Evolutionary conservation across 768 basidiomycete genomes (phyloP).

Genomic region (Pholiota microspora): DNA sequence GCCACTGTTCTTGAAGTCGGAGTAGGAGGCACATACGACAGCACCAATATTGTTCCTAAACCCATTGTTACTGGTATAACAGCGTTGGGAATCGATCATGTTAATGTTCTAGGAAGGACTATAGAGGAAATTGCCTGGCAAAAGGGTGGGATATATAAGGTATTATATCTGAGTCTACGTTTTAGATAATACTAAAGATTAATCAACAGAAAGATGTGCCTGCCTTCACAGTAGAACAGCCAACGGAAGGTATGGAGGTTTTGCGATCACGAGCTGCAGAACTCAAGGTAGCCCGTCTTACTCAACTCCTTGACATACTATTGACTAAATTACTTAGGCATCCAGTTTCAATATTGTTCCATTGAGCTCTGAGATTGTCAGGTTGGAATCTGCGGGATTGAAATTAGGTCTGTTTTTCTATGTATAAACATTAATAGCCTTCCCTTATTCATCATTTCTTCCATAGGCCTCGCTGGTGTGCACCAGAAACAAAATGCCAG

Average conservation of each 20-base stretch:
- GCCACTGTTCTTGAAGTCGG: conserved; percentile 96
- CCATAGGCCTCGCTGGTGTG: conserved; percentile 72
- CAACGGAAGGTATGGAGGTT: conserved; percentile 61
- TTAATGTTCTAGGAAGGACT: conserved; percentile 83
- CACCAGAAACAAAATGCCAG: conserved; percentile 90
- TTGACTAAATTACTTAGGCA: conserved; percentile 9
- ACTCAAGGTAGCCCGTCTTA: conserved; percentile 45
- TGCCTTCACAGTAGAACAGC: conserved; percentile 82
- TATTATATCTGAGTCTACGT: conserved; percentile 20
- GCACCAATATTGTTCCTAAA: conserved; percentile 91
- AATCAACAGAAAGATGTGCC: conserved; percentile 66
- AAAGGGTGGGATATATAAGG: conserved; percentile 97
- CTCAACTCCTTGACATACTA: background rate
- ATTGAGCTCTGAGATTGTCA: conserved; percentile 43
- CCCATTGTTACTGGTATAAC: conserved; percentile 92
- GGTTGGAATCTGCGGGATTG: conserved; percentile 46
- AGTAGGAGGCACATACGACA: conserved; percentile 91
- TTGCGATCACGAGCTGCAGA: conserved; percentile 67
- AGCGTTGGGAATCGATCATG: conserved; percentile 90
- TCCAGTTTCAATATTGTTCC: conserved; percentile 74
- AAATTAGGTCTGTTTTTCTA: conserved; percentile 53
- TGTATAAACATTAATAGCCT: conserved; percentile 2
- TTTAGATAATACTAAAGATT: background rate
- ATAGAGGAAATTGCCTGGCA: conserved; percentile 89
- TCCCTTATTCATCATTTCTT: background rate